Evolutionary conservation across 192 early-diverging fungal genomes (phyloP), one percentile per base, ranked within the genome.

Genomic region (Polychytrium aggregatum): DNA sequence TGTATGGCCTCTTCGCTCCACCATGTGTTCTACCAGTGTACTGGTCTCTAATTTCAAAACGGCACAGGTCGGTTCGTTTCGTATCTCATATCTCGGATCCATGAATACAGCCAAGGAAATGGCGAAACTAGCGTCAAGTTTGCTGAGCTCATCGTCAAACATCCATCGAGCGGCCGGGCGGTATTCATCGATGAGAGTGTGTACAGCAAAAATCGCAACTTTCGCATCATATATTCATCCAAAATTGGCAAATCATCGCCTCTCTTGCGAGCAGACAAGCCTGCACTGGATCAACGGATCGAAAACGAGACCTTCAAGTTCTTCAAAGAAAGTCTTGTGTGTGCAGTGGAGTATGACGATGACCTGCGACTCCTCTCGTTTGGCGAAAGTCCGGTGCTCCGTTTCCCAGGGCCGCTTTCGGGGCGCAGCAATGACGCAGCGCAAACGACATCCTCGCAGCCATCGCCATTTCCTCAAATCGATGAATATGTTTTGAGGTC

Each of bases 131-230:
- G n/a, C n/a, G n/a, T n/a, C n/a, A n/a, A n/a, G n/a, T n/a, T n/a
- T n/a, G n/a, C n/a, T n/a, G n/a, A n/a, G n/a, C n/a, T n/a, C n/a
- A n/a, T n/a, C n/a, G n/a, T n/a, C n/a, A n/a, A n/a, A n/a, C n/a
- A n/a, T n/a, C n/a, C n/a, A n/a, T n/a, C n/a, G n/a, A n/a, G n/a
- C 27, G 46, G 18, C 50, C 41, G 6, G 35, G 46, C 22, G 3
- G 4, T 48, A 11, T 60, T 60, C 36, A 44, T 59, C 9, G 56
- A 62, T 44, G 21, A 27, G 4, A 47, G 61, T 26, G 61, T 63
- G 3, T 63, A 63, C 29, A 50, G 58, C n/a, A 31, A 41, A 7
- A 63, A 63, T 39, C 47, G 61, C 34, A 63, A 63, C 47, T 63
- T 63, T 37, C 52, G 61, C 17, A 9, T 61, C 13, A 6, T 26